Evolutionary conservation across 2,329 filamentous ascomycete species (phyloP).

Genomic region (Emmonsiellopsis sp.): DNA sequence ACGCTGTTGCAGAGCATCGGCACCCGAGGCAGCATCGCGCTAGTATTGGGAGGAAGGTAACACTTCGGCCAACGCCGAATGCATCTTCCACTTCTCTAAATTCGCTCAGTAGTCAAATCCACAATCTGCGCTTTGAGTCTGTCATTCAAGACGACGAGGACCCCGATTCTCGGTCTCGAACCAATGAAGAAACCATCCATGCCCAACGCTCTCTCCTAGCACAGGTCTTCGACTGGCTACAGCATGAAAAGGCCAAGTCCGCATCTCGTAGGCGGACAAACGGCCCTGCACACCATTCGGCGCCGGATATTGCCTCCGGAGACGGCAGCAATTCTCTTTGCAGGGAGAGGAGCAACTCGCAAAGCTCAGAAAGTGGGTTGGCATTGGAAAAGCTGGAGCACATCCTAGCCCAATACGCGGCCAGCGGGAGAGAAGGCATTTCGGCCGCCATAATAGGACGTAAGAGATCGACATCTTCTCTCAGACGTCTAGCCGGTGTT

Average conservation of each 20-base stretch:
- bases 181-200: conserved; percentile 5
- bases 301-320: conserved; percentile 16
- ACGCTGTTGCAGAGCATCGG: background rate
- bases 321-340: conserved; percentile 13
- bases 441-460: conserved; percentile 1
- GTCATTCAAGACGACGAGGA: conserved; percentile 4
- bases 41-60: conserved; percentile 15
- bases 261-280: conserved; percentile 37
- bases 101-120: conserved; percentile 14
- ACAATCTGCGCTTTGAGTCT: conserved; percentile 10
- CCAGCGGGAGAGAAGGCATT: conserved; percentile 20
- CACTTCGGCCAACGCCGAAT: conserved; percentile 12
- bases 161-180: background rate
- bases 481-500: conserved; percentile 19
- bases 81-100: conserved; percentile 13
- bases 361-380: conserved; percentile 57
- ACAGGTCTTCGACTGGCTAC: conserved; percentile 75
- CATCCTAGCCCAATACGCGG: conserved; percentile 46
- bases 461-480: conserved; percentile 4
- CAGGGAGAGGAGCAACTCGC: conserved; percentile 42
- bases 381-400: conserved; percentile 73
- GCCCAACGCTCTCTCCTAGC: conserved; percentile 44
- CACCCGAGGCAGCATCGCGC: conserved; percentile 12
- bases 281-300: conserved; percentile 30
- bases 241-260: conserved; percentile 64